These are phyloP conservation scores for Lipomyces yamanashiensis DNA, from an alignment of 805 yeast genomes.

Conservation along the genomic window DNA sequence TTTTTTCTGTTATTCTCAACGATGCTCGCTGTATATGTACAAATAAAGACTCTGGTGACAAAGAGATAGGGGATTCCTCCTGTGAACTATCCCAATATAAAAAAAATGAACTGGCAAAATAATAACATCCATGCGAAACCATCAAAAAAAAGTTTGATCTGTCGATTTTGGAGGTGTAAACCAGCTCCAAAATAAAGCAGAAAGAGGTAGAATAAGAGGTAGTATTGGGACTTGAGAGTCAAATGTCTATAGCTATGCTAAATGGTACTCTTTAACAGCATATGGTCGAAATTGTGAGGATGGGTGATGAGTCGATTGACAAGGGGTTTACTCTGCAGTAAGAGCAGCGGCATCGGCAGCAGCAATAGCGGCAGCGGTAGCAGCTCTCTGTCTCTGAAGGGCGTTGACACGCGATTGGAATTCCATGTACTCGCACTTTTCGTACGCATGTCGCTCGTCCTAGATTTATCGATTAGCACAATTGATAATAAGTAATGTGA, in stretches of 20 bases:
- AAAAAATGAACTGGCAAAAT: background rate
- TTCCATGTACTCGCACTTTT: slow-evolving; percentile 82
- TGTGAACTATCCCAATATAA: slow-evolving; percentile 6
- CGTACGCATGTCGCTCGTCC: slow-evolving; percentile 81
- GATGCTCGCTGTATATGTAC: slow-evolving; percentile 15
- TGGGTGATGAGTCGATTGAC: background rate
- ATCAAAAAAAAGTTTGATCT: background rate
- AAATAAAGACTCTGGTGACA: slow-evolving; percentile 8
- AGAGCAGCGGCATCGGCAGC: slow-evolving; percentile 29
- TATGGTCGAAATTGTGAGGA: too few relatives aligned
- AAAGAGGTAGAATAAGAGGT: background rate
- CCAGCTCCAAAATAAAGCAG: too few relatives aligned
- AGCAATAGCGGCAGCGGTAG: slow-evolving; percentile 19
- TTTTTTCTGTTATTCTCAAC: slow-evolving; percentile 1
- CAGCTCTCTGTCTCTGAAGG: slow-evolving; percentile 59
- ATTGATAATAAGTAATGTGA: background rate
- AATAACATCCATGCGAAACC: background rate
- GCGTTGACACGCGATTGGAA: slow-evolving; percentile 80
- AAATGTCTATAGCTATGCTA: background rate
- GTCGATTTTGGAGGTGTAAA: too few relatives aligned
- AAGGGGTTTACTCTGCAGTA: background rate
- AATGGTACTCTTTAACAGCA: too few relatives aligned
- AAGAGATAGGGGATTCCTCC: slow-evolving; percentile 5
- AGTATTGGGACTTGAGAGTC: background rate
- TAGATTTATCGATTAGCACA: slow-evolving; percentile 29